Evolutionary conservation across 2,329 filamentous ascomycete species (phyloP).

Genomic region (Triangularia verruculosa): DNA sequence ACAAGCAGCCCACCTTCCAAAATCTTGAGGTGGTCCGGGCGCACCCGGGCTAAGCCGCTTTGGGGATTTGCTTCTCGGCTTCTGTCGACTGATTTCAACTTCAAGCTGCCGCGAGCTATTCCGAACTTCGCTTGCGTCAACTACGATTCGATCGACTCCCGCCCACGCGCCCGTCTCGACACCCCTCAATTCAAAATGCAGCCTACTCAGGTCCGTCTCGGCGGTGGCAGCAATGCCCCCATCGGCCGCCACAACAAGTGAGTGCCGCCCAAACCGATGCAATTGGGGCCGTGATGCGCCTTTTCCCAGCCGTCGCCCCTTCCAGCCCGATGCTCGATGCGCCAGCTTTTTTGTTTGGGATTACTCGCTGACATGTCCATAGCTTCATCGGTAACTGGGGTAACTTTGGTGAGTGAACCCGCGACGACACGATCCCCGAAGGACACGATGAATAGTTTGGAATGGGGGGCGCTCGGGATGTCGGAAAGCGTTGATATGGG

Average conservation of each 20-base stretch:
- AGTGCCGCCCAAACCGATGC: constrained; percentile 30
- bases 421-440: constrained; percentile 11
- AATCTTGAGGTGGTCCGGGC: constrained; percentile 8
- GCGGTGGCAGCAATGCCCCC: constrained; percentile 39
- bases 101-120: constrained; percentile 27
- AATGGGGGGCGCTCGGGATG: not conserved
- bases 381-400: constrained; percentile 77
- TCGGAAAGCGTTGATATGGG: not conserved
- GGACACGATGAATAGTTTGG: not conserved
- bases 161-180: constrained; percentile 29
- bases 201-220: constrained; percentile 44
- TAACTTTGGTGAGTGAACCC: constrained; percentile 61
- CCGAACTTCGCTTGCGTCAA: constrained; percentile 21
- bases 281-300: constrained; percentile 20
- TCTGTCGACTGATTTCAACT: constrained; percentile 32
- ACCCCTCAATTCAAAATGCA: constrained; percentile 39
- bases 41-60: constrained; percentile 22
- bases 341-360: constrained; percentile 12
- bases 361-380: constrained; percentile 21
- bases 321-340: constrained; percentile 5
- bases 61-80: constrained; percentile 27
- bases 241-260: constrained; percentile 44
- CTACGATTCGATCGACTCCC: constrained; percentile 31
- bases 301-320: constrained; percentile 26
- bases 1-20: not conserved